Evolutionary conservation across 2,329 filamentous ascomycete species (phyloP).

Genomic region (Drechslerella stenobrocha): DNA sequence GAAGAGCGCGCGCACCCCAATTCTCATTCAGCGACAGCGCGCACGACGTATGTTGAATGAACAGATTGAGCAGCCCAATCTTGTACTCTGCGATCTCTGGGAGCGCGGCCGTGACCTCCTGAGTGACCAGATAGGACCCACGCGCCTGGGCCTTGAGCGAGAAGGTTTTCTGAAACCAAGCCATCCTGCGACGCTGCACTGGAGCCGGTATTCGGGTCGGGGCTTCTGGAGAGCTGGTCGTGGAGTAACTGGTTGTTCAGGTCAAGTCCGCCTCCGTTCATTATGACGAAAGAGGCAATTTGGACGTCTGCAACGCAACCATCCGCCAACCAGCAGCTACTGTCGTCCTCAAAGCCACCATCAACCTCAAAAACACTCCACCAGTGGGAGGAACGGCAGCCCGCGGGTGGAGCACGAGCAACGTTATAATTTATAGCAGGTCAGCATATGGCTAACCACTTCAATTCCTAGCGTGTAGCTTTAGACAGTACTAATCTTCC

Average conservation of each 20-base stretch:
- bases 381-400: neutral
- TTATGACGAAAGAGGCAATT: slow-evolving; percentile 1
- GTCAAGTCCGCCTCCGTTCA: neutral
- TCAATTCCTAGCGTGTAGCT: no score
- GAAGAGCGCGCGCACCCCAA: slow-evolving; percentile 58
- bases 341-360: neutral
- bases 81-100: slow-evolving; percentile 84
- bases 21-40: slow-evolving; percentile 94
- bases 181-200: slow-evolving; percentile 57
- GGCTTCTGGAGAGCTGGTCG: slow-evolving; percentile 3
- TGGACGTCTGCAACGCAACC: slow-evolving; percentile 4
- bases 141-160: slow-evolving; percentile 74
- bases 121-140: slow-evolving; percentile 87
- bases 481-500: no score
- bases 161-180: slow-evolving; percentile 84
- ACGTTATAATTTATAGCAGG: neutral
- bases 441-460: no score
- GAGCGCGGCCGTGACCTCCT: slow-evolving; percentile 69
- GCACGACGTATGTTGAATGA: slow-evolving; percentile 93
- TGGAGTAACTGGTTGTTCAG: slow-evolving; percentile 9
- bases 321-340: neutral
- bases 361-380: no score
- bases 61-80: slow-evolving; percentile 81
- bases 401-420: neutral
- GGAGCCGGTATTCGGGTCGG: neutral